These are phyloP conservation scores for Stephania japonica DNA, from an alignment of 164 flowering plant genomes.

Conservation along the genomic window DNA sequence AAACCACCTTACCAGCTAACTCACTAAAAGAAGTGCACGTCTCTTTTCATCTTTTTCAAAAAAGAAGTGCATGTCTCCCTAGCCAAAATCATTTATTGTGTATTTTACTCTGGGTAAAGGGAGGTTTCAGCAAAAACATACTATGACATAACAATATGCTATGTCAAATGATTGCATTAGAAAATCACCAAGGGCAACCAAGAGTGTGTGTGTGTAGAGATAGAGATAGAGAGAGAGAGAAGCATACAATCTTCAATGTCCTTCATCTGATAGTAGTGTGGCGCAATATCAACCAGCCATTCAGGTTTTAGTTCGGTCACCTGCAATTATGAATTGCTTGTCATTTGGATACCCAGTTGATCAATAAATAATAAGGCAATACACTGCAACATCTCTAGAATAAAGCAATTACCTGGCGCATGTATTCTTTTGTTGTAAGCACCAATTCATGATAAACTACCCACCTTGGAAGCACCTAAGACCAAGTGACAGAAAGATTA, in stretches of 20 bases:
- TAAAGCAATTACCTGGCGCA: slow-evolving; percentile 61
- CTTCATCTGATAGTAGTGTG: slow-evolving; percentile 83
- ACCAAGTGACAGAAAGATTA: not conserved
- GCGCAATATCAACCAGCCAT: slow-evolving; percentile 95
- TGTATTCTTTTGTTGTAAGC: slow-evolving; percentile 87
- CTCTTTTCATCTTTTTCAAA: not conserved
- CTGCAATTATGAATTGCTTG: slow-evolving; percentile 31
- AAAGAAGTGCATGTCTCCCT: not conserved
- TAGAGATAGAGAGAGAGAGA: slow-evolving; percentile 7
- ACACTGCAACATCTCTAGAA: not conserved
- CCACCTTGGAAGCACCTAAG: slow-evolving; percentile 86
- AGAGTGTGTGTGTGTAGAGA: not conserved
- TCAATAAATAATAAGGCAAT: not conserved
- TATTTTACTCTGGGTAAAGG: not conserved
- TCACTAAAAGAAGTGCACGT: not conserved
- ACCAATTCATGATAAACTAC: slow-evolving; percentile 88
- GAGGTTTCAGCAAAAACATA: not conserved
- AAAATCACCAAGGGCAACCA: too few species aligned
- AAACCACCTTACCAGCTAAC: not conserved
- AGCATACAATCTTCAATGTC: slow-evolving; percentile 83
- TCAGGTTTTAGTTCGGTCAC: slow-evolving; percentile 86
- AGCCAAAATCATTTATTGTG: not conserved
- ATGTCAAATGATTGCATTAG: too few species aligned
- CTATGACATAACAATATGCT: too few species aligned
- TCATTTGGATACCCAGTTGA: slow-evolving; percentile 2